A percentile compares a stretch with the other conserved stretches of the same genome.
Evolutionary conservation across 2,329 filamentous ascomycete species (phyloP).

Genomic region (Penicillium sp.): DNA sequence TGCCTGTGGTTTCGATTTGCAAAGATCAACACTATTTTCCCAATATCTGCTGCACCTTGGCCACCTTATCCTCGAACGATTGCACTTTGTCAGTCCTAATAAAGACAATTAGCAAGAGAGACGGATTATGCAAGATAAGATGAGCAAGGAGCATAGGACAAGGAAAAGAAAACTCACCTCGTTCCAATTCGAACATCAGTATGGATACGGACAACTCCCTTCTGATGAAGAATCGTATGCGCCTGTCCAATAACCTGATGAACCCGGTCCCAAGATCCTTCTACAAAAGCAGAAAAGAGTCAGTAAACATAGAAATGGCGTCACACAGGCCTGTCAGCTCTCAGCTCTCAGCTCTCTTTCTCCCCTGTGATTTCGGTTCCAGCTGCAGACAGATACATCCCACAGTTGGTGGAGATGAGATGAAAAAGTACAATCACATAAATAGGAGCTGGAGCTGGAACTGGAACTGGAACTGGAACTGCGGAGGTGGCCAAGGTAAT

Average conservation of each 20-base stretch:
- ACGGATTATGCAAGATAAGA: conserved; percentile 9
- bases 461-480: background rate
- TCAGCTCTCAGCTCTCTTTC: background rate
- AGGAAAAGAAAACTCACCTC: conserved; percentile 50
- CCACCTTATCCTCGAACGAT: conserved; percentile 75
- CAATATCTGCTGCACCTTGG: conserved; percentile 55
- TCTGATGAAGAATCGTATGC: conserved; percentile 71
- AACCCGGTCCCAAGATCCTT: conserved; percentile 87
- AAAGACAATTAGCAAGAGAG: conserved; percentile 8
- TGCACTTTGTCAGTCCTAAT: conserved; percentile 80
- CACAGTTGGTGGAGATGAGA: background rate
- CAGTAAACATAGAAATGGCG: background rate
- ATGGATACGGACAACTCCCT: conserved; percentile 79
- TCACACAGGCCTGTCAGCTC: background rate
- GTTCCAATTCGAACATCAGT: conserved; percentile 83
- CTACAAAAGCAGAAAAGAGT: conserved; percentile 47
- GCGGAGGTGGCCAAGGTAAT: too few species aligned
- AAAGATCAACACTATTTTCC: conserved; percentile 20
- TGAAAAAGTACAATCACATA: background rate
- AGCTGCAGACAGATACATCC: background rate
- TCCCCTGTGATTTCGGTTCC: background rate
- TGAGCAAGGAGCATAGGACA: background rate
- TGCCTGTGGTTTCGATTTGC: background rate
- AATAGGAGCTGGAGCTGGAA: background rate
- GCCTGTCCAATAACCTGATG: conserved; percentile 83